Evolutionary conservation across 1,139 yeast species (phyloP).

Genomic region (Saccharomycopsis hybrid): DNA sequence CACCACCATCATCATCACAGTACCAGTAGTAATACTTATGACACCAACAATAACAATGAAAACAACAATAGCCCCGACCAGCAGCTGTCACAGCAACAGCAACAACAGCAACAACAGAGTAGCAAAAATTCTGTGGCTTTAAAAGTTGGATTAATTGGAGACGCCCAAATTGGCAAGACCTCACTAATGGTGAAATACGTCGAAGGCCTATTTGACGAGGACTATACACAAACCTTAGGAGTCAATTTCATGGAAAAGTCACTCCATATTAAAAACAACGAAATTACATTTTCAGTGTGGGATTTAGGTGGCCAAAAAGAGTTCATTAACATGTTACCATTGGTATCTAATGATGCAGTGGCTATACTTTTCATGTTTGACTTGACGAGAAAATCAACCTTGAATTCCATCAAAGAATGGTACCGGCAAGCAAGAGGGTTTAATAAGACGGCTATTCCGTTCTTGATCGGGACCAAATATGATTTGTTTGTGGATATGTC

Average conservation of each 20-base stretch:
- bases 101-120: neutral
- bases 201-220: conserved; percentile 88
- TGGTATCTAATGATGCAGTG: conserved; percentile 90
- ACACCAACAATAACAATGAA: too few species aligned
- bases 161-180: conserved; percentile 97
- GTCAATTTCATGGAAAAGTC: conserved; percentile 94
- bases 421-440: conserved; percentile 88
- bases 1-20: too few species aligned
- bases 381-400: conserved; percentile 77
- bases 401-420: conserved; percentile 90
- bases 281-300: conserved; percentile 90
- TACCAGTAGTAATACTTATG: too few species aligned
- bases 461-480: conserved; percentile 89
- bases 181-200: conserved; percentile 96
- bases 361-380: conserved; percentile 92
- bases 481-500: conserved; percentile 81
- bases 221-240: conserved; percentile 88
- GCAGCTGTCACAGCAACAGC: neutral
- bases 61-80: neutral
- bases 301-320: conserved; percentile 97
- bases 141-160: conserved; percentile 92
- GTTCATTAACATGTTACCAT: conserved; percentile 91
- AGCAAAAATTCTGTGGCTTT: conserved; percentile 54
- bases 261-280: conserved; percentile 79
- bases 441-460: conserved; percentile 87